These are phyloP conservation scores for Phycomyces nitens DNA, from an alignment of 192 early-diverging fungal species.

Conservation along the genomic window DNA sequence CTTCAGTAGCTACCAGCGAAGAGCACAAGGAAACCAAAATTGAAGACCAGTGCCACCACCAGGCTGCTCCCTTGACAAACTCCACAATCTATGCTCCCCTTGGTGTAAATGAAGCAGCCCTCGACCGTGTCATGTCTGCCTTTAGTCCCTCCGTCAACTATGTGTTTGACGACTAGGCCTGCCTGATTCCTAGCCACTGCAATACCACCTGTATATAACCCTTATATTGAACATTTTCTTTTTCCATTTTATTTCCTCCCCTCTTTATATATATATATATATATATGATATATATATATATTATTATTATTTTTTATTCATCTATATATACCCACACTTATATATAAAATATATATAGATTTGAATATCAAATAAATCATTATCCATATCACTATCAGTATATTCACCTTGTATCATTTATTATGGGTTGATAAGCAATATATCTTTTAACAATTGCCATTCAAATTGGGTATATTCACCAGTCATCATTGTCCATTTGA, in stretches of 20 bases:
- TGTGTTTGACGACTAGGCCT: slow-evolving; percentile 13
- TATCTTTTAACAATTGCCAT: too few relatives aligned
- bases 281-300: too few relatives aligned
- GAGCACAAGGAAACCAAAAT: neutral
- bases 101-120: neutral
- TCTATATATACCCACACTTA: neutral
- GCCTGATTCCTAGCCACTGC: too few relatives aligned
- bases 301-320: neutral
- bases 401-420: neutral
- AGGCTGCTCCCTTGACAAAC: slow-evolving; percentile 18
- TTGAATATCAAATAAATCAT: neutral
- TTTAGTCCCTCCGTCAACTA: slow-evolving; percentile 12
- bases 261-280: too few relatives aligned
- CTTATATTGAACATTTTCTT: neutral
- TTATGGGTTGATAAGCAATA: too few relatives aligned
- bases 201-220: neutral
- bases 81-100: slow-evolving; percentile 18
- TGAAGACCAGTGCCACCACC: slow-evolving; percentile 15
- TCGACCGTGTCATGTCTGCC: neutral
- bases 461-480: too few relatives aligned
- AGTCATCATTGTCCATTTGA: too few relatives aligned
- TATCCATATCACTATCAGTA: neutral
- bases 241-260: neutral
- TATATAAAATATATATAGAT: too few relatives aligned
- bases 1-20: neutral